A percentile compares a stretch with the other conserved stretches of the same genome.
These are phyloP conservation scores for Dendryphion nanum DNA, from an alignment of 2,329 filamentous ascomycete genomes.

Conservation along the genomic window DNA sequence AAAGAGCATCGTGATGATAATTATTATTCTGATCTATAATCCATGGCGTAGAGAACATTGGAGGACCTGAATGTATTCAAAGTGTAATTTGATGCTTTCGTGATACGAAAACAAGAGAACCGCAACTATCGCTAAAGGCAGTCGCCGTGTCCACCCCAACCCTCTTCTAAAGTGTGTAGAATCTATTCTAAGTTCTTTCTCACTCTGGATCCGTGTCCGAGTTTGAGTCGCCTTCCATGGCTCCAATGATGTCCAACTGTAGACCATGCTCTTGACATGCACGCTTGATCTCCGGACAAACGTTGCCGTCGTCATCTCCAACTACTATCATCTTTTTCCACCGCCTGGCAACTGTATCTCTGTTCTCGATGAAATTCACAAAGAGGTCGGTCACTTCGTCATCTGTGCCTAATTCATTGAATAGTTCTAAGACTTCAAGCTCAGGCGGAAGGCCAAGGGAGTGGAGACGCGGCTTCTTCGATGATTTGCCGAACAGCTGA, in stretches of 20 bases:
- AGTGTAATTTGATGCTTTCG: too few species aligned
- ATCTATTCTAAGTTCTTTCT: constrained; percentile 1
- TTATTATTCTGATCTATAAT: too few species aligned
- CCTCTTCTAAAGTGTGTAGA: too few species aligned
- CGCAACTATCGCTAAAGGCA: too few species aligned
- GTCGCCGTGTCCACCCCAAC: too few species aligned
- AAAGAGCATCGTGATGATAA: too few species aligned
- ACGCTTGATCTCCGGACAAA: constrained; percentile 22
- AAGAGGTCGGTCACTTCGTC: constrained; percentile 28
- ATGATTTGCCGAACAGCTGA: constrained; percentile 31
- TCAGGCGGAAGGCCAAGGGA: constrained; percentile 29
- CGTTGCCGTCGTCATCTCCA: constrained; percentile 22
- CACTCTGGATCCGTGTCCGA: neutral
- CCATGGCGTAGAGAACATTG: too few species aligned
- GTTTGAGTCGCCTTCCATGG: constrained; percentile 16
- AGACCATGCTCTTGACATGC: constrained; percentile 19
- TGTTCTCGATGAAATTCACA: constrained; percentile 24
- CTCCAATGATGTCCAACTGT: constrained; percentile 52
- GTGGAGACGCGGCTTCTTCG: constrained; percentile 29
- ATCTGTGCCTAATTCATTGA: constrained; percentile 32
- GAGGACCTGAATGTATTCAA: too few species aligned
- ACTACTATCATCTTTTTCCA: constrained; percentile 25
- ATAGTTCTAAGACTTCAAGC: constrained; percentile 29
- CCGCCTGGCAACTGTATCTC: constrained; percentile 21
- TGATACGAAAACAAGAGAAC: too few species aligned